Conservation (phyloP, 805 yeast species). For the Maudiozyma barnettii region DNA sequence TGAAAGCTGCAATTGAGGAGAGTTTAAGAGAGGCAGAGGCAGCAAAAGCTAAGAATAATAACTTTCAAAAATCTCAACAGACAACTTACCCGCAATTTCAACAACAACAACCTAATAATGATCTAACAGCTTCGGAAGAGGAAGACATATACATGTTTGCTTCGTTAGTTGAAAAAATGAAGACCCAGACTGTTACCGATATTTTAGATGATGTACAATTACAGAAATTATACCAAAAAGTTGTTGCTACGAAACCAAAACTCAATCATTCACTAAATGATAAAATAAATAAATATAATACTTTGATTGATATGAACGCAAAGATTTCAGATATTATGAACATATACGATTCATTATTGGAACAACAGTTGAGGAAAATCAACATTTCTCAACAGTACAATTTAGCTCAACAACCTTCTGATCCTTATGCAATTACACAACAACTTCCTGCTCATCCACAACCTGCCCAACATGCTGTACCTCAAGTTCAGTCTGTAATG, state of each 20-base stretch:
- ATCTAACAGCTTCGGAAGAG: constrained; percentile 54
- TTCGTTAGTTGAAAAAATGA: constrained; percentile 48
- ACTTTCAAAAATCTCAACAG: neutral
- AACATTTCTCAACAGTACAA: constrained; percentile 26
- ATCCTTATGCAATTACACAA: constrained; percentile 15
- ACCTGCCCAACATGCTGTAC: neutral
- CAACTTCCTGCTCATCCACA: neutral
- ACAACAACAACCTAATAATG: constrained; percentile 11
- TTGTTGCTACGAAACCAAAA: constrained; percentile 59
- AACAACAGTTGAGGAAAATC: constrained; percentile 39
- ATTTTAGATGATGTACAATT: constrained; percentile 28
- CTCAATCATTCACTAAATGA: constrained; percentile 50
- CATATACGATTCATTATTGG: constrained; percentile 68
- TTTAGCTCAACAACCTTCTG: constrained; percentile 20
- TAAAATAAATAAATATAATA: constrained; percentile 53
- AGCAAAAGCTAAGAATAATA: constrained; percentile 24
- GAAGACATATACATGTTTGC: constrained; percentile 61
- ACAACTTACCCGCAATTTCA: constrained; percentile 3
- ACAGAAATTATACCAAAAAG: constrained; percentile 42
- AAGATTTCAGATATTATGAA: constrained; percentile 68
- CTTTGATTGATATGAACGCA: constrained; percentile 60
- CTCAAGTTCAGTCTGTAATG: constrained; percentile 3
- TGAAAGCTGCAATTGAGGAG: constrained; percentile 91
- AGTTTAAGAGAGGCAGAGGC: constrained; percentile 65
- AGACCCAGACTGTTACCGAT: constrained; percentile 37